Evolutionary conservation across 1,284 basidiomycete species (phyloP).

Genomic region (Fomes fomentarius): DNA sequence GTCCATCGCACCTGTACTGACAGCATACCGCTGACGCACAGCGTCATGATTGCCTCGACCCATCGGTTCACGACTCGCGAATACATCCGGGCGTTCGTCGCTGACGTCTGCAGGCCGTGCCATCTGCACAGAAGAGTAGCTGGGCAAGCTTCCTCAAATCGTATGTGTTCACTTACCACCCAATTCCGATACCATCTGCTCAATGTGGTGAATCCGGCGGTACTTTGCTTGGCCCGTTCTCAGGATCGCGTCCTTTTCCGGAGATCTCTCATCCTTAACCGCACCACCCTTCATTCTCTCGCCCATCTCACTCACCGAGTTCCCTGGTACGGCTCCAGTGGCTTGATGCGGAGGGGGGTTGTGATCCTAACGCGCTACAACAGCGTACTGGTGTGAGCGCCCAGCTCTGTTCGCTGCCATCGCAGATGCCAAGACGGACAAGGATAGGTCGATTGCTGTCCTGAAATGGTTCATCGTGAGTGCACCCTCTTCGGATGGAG

Average conservation of each 20-base stretch:
- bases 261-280: conserved; percentile 92
- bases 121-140: conserved; percentile 70
- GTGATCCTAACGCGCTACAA: conserved; percentile 9
- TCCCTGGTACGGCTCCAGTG: conserved; percentile 63
- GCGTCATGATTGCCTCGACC: conserved; percentile 25
- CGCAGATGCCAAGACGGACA: conserved; percentile 70
- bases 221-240: neutral
- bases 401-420: conserved; percentile 86
- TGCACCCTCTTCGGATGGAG: conserved; percentile 12
- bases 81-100: neutral
- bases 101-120: conserved; percentile 56
- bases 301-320: conserved; percentile 85
- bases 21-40: conserved; percentile 11
- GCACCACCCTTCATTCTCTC: conserved; percentile 95
- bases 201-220: neutral
- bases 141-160: conserved; percentile 86
- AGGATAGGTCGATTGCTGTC: conserved; percentile 76
- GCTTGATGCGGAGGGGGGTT: neutral
- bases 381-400: conserved; percentile 93
- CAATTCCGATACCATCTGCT: neutral
- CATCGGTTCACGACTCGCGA: conserved; percentile 1
- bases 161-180: conserved; percentile 44
- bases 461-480: conserved; percentile 90
- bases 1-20: conserved; percentile 2
- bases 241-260: conserved; percentile 83